Conservation (phyloP, 2,329 filamentous ascomycete species). For the Amphichorda felina region DNA sequence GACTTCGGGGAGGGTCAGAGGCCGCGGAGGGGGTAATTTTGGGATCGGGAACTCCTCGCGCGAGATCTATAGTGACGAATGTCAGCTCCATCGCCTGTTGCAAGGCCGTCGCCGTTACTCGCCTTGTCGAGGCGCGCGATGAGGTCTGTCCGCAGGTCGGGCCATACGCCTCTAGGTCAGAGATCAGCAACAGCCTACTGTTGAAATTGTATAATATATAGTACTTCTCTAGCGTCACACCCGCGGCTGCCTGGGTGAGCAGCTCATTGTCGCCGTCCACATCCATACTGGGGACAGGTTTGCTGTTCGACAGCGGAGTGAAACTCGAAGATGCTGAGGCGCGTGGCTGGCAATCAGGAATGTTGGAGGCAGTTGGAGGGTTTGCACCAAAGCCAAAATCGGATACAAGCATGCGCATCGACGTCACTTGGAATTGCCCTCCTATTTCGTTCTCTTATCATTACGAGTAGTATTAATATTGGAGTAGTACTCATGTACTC, state of each 20-base stretch:
- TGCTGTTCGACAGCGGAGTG: no score
- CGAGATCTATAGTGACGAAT: constrained; percentile 47
- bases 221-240: constrained; percentile 45
- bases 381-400: no score
- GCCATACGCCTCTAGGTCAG: constrained; percentile 53
- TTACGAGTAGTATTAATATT: no score
- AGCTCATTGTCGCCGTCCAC: constrained; percentile 40
- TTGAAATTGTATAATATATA: no score
- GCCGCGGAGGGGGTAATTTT: constrained; percentile 34
- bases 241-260: constrained; percentile 34
- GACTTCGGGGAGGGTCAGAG: constrained; percentile 20
- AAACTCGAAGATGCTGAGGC: no score
- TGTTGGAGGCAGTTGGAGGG: no score
- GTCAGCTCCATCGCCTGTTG: no score
- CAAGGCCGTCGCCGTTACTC: constrained; percentile 7
- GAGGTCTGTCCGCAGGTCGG: constrained; percentile 50
- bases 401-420: no score
- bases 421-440: no score
- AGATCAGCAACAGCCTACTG: constrained; percentile 6
- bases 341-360: neutral
- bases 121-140: constrained; percentile 57
- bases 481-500: no score
- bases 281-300: constrained; percentile 29
- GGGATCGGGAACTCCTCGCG: constrained; percentile 66
- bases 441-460: no score